These are phyloP conservation scores for Pichia cephalocereana DNA, from an alignment of 805 yeast species.

Conservation along the genomic window DNA sequence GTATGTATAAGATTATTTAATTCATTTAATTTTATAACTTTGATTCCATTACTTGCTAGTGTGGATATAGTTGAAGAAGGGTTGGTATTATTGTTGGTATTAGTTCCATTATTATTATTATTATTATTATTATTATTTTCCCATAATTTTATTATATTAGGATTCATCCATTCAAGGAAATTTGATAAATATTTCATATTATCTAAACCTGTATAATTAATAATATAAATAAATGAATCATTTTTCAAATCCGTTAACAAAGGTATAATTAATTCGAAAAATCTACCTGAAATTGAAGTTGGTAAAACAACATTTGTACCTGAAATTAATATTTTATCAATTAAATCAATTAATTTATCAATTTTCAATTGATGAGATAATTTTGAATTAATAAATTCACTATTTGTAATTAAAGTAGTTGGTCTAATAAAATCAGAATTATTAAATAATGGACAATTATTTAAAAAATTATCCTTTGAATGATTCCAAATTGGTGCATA, in stretches of 20 bases:
- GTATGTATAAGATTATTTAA: slow-evolving; percentile 33
- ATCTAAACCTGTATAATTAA: slow-evolving; percentile 75
- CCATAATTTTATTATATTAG: slow-evolving; percentile 79
- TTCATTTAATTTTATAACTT: slow-evolving; percentile 49
- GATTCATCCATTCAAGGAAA: slow-evolving; percentile 94
- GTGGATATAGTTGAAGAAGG: slow-evolving; percentile 40
- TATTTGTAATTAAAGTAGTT: slow-evolving; percentile 69
- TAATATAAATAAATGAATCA: slow-evolving; percentile 30
- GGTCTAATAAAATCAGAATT: slow-evolving; percentile 65
- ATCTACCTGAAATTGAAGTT: slow-evolving; percentile 69
- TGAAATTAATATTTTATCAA: slow-evolving; percentile 55
- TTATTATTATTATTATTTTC: slow-evolving; percentile 34
- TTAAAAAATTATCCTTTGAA: slow-evolving; percentile 75
- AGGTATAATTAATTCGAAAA: slow-evolving; percentile 73
- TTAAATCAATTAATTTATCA: slow-evolving; percentile 51
- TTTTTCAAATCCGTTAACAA: slow-evolving; percentile 24
- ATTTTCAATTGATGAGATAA: slow-evolving; percentile 54
- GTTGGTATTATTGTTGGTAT: neutral
- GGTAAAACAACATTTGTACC: slow-evolving; percentile 84
- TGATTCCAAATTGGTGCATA: slow-evolving; percentile 96
- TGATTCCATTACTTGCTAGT: slow-evolving; percentile 54
- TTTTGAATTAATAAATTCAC: slow-evolving; percentile 52
- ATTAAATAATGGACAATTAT: slow-evolving; percentile 47
- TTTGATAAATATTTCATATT: slow-evolving; percentile 73
- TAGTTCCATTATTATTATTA: neutral